These are phyloP conservation scores for Dioscorea cayenensis DNA, from an alignment of 116 monocot genomes.

Conservation along the genomic window DNA sequence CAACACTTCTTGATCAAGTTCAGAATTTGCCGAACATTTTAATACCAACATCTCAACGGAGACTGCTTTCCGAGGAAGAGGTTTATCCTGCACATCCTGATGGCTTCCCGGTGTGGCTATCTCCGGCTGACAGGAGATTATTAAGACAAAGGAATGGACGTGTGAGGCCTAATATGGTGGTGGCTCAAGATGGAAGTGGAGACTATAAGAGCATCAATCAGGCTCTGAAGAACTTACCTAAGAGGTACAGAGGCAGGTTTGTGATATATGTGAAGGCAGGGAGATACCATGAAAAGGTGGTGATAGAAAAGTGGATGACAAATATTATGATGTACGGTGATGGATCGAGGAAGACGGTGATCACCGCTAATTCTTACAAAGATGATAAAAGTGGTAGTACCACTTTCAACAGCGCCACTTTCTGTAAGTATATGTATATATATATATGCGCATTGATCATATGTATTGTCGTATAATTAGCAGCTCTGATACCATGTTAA, in stretches of 20 bases:
- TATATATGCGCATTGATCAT: no score
- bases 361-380: conserved; percentile 26
- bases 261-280: conserved; percentile 86
- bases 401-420: conserved; percentile 58
- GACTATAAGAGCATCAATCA: conserved; percentile 62
- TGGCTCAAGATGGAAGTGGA: conserved; percentile 82
- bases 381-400: conserved; percentile 32
- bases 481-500: no score
- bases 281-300: conserved; percentile 46
- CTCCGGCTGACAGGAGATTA: conserved; percentile 52
- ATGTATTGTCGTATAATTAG: neutral
- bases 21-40: conserved; percentile 5
- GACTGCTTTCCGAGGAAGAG: conserved; percentile 4
- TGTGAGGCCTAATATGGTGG: conserved; percentile 49
- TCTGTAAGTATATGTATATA: conserved; percentile 34
- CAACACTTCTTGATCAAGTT: conserved; percentile 10
- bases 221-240: conserved; percentile 52
- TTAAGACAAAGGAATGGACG: conserved; percentile 9
- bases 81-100: neutral
- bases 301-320: conserved; percentile 31
- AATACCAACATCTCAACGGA: neutral
- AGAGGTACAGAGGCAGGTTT: conserved; percentile 19
- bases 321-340: conserved; percentile 82
- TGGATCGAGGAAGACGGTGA: conserved; percentile 40
- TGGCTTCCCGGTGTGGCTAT: conserved; percentile 47